Percentiles rank a stretch among this genome's conserved stretches.
phyloP scores from a whole-genome alignment of 2,329 filamentous ascomycete genomes.

The Teratosphaeria destructans region DNA sequence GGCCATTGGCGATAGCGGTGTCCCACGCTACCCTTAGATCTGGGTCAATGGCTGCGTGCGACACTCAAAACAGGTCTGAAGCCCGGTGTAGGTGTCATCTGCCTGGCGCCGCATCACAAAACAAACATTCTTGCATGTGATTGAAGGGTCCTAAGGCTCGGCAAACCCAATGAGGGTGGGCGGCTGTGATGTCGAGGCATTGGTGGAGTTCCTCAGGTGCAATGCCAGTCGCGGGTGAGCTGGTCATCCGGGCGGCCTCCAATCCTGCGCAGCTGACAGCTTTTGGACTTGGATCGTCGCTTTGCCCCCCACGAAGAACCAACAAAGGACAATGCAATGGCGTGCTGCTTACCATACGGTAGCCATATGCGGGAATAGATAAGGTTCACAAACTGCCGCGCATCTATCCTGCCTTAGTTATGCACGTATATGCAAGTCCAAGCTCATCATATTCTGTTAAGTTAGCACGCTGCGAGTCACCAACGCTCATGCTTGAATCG shows the following conservation, averaged over 20 bases:
- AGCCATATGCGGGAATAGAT: constrained; percentile 1
- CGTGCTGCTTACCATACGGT: not conserved
- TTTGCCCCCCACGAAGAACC: not conserved
- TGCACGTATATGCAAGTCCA: not conserved
- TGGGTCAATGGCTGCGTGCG: not conserved
- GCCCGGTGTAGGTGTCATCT: not conserved
- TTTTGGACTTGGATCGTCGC: not conserved
- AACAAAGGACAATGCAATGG: not conserved
- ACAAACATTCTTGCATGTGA: not conserved
- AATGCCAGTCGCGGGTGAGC: not conserved
- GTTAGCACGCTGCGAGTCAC: not conserved
- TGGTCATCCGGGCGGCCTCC: not conserved
- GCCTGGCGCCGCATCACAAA: not conserved
- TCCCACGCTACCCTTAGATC: not conserved
- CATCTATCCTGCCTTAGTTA: not conserved
- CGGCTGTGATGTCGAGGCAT: not conserved
- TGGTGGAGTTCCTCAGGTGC: not conserved
- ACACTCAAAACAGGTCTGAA: not conserved
- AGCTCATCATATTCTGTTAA: not conserved
- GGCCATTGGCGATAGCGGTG: not conserved
- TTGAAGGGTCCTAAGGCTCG: not conserved
- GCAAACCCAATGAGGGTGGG: not conserved
- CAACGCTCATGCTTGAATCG: not conserved
- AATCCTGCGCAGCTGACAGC: not conserved
- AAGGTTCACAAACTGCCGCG: constrained; percentile 2